Conservation (phyloP, 208 protist genomes). For the Trypanosoma lewisi region DNA sequence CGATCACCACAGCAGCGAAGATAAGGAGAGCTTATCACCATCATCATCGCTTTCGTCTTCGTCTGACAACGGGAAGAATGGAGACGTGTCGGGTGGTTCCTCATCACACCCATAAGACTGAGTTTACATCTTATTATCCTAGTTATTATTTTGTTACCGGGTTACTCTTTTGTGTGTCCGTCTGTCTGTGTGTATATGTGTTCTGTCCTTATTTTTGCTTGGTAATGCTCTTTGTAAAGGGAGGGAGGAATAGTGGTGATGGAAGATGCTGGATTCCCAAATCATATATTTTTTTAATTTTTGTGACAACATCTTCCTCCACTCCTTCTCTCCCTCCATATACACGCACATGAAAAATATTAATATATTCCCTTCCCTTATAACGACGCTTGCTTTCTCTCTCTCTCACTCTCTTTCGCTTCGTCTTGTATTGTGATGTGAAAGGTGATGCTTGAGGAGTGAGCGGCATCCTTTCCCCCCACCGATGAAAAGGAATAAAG, state of each 20-base stretch:
- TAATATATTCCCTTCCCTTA: background rate
- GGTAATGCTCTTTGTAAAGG: no score
- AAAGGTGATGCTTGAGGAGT: background rate
- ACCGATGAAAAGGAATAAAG: background rate
- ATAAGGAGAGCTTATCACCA: constrained; percentile 20
- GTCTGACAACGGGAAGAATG: background rate
- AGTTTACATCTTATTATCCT: no score
- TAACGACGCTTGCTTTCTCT: background rate
- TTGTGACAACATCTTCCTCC: background rate
- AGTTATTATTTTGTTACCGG: background rate
- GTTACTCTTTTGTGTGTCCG: background rate
- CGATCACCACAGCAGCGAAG: constrained; percentile 57
- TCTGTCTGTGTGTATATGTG: background rate
- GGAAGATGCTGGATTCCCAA: no score
- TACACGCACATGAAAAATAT: background rate
- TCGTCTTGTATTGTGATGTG: constrained; percentile 24
- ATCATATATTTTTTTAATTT: no score
- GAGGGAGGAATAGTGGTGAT: background rate
- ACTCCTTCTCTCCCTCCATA: background rate
- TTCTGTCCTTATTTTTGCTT: no score
- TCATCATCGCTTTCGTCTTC: background rate
- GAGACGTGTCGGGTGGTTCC: background rate
- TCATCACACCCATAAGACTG: background rate
- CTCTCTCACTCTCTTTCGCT: no score
- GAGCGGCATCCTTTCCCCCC: background rate